A percentile compares a stretch with the other conserved stretches of the same genome.
Conservation (phyloP, 306 rosid species). For the Fragaria nilgerrensis region DNA sequence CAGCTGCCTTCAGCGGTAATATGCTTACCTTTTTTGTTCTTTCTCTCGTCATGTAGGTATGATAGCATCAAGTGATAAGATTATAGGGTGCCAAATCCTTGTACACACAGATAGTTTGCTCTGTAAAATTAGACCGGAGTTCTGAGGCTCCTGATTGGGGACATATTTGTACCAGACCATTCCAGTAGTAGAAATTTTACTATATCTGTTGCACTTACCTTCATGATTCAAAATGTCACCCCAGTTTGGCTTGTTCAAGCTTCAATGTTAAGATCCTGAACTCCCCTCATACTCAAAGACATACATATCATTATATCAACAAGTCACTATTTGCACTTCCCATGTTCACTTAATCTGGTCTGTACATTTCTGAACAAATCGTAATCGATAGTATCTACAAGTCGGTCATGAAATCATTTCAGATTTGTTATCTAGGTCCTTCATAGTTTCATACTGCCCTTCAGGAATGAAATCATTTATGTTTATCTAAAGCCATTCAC, state of each 20-base stretch:
- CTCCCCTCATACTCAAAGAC: neutral
- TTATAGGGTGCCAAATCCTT: constrained; percentile 7
- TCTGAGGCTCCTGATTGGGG: neutral
- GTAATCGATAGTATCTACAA: neutral
- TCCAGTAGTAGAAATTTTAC: constrained; percentile 4
- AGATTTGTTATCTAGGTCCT: neutral
- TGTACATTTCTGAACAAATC: neutral
- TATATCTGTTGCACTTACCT: neutral
- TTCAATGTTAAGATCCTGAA: neutral
- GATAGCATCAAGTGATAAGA: constrained; percentile 20
- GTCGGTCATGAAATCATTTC: neutral
- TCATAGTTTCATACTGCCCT: neutral
- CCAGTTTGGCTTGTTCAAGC: neutral
- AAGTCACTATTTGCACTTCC: neutral
- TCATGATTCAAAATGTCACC: neutral
- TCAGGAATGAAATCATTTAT: neutral
- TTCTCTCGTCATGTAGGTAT: constrained; percentile 8
- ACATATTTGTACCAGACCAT: neutral
- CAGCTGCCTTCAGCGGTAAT: constrained; percentile 11
- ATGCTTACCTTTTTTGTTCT: neutral
- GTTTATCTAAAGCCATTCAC: neutral
- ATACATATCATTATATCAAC: neutral
- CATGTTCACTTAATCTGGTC: neutral
- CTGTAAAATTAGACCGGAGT: constrained; percentile 10
- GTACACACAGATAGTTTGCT: constrained; percentile 1